Conservation (phyloP, 768 basidiomycete genomes). For the Serendipita sp. region DNA sequence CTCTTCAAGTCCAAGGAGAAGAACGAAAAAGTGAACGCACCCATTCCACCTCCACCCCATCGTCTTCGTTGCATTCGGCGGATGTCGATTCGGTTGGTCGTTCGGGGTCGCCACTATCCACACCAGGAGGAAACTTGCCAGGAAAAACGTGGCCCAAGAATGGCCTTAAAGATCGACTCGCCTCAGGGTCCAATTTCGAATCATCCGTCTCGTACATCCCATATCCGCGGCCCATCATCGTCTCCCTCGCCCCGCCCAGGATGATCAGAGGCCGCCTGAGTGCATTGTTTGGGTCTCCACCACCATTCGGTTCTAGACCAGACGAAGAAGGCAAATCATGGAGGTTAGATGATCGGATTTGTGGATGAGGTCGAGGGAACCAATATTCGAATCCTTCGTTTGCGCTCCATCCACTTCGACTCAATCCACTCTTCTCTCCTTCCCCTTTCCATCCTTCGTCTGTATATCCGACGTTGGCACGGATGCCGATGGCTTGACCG, state of each 20-base stretch:
- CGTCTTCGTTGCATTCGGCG: too few species aligned
- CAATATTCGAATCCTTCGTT: slow-evolving; percentile 53
- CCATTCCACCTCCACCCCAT: slow-evolving; percentile 55
- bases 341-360: neutral
- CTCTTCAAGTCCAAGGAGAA: too few species aligned
- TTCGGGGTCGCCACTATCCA: slow-evolving; percentile 28
- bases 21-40: slow-evolving; percentile 26
- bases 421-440: slow-evolving; percentile 18
- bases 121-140: slow-evolving; percentile 26
- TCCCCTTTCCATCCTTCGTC: slow-evolving; percentile 15
- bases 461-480: slow-evolving; percentile 25
- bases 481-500: slow-evolving; percentile 43
- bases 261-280: slow-evolving; percentile 41
- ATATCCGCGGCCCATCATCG: slow-evolving; percentile 23
- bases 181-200: slow-evolving; percentile 29
- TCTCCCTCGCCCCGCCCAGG: slow-evolving; percentile 51
- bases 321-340: too few species aligned
- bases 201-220: slow-evolving; percentile 48
- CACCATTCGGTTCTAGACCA: neutral
- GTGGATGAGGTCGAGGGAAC: slow-evolving; percentile 54
- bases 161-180: slow-evolving; percentile 34
- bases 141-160: slow-evolving; percentile 49
- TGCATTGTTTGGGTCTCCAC: slow-evolving; percentile 7
- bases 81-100: too few species aligned
- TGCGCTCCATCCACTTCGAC: slow-evolving; percentile 27